Conservation (phyloP, 2,329 filamentous ascomycete genomes). For the Fusarium tricinctum region DNA sequence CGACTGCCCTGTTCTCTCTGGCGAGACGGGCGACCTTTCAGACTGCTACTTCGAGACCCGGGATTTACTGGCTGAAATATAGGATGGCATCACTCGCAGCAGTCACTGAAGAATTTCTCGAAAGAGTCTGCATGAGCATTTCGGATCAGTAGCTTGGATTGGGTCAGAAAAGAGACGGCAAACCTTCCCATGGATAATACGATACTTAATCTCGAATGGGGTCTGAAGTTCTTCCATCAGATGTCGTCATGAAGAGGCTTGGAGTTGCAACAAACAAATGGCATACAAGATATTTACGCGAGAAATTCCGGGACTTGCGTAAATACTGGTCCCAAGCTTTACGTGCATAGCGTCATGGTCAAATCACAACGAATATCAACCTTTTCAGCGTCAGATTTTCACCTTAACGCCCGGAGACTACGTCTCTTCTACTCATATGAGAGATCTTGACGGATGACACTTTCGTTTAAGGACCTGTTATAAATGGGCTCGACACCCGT, state of each 20-base stretch:
- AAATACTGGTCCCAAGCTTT: not conserved
- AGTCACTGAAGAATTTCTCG: not conserved
- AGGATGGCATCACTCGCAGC: not conserved
- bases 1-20: too few relatives aligned
- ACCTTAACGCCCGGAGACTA: not conserved
- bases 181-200: not conserved
- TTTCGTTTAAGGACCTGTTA: not conserved
- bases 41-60: not conserved
- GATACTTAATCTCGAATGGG: not conserved
- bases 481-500: too few relatives aligned
- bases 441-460: not conserved
- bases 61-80: not conserved
- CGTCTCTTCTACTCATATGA: not conserved
- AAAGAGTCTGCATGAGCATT: not conserved
- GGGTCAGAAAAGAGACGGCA: not conserved
- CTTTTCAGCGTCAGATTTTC: not conserved
- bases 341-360: not conserved
- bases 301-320: not conserved
- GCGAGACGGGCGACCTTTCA: not conserved
- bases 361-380: not conserved
- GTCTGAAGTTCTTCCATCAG: not conserved
- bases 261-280: not conserved
- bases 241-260: not conserved
- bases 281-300: conserved; percentile 5
- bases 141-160: not conserved